Conservation (phyloP, 768 basidiomycete species). For the Termitomyces sp. region DNA sequence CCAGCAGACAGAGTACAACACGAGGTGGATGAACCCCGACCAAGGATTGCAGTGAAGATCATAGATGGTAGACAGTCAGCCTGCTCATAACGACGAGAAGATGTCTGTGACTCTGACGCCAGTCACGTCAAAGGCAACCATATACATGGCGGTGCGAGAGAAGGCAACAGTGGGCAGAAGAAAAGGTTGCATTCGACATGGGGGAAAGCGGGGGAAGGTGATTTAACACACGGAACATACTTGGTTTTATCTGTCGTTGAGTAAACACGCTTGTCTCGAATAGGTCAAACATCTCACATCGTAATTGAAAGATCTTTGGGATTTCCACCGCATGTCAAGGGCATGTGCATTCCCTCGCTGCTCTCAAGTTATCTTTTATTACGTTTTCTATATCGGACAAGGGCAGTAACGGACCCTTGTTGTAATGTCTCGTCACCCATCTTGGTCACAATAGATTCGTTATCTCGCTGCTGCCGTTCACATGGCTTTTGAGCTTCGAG, state of each 20-base stretch:
- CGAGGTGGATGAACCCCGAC: not conserved
- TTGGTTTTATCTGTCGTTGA: not conserved
- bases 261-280: not conserved
- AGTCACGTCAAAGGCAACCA: too few relatives aligned
- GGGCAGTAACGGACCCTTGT: not conserved
- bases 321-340: not conserved
- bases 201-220: not conserved
- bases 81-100: not conserved
- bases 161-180: not conserved
- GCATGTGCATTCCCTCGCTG: not conserved
- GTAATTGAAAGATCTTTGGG: not conserved
- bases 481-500: not conserved
- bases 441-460: not conserved
- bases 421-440: not conserved
- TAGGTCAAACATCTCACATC: not conserved
- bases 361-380: not conserved
- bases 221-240: not conserved
- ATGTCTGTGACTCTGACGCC: too few relatives aligned
- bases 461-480: not conserved
- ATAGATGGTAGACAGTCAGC: not conserved
- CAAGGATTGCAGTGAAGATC: not conserved
- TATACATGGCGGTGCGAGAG: too few relatives aligned
- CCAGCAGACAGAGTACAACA: slow-evolving; percentile 3
- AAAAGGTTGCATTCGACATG: too few relatives aligned
- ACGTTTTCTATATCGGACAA: not conserved